These are phyloP conservation scores for Chlorella sp. DNA, from an alignment of 139 green algal species.

Conservation along the genomic window DNA sequence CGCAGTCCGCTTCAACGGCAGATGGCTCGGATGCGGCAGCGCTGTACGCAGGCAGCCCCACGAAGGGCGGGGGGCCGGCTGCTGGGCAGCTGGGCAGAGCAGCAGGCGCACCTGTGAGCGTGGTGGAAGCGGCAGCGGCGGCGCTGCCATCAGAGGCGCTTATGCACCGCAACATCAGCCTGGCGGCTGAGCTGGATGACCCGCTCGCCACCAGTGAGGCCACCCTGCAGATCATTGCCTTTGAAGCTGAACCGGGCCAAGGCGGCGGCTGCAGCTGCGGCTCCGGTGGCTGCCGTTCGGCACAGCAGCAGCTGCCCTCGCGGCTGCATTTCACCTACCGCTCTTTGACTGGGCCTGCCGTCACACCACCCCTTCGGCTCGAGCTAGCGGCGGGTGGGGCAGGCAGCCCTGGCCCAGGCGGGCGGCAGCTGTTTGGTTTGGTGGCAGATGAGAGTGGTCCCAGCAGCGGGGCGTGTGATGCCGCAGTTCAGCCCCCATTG, in stretches of 20 bases:
- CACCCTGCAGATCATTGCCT: slow-evolving; percentile 23
- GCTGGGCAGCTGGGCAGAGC: neutral
- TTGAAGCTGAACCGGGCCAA: slow-evolving; percentile 9
- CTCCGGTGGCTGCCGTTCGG: neutral
- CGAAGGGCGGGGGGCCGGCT: neutral
- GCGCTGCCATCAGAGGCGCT: neutral
- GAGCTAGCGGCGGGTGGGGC: neutral
- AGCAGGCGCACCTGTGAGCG: neutral
- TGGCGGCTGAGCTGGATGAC: slow-evolving; percentile 1
- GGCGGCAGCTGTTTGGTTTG: slow-evolving; percentile 25
- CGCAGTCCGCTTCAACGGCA: neutral
- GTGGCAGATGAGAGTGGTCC: neutral
- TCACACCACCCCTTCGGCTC: slow-evolving; percentile 15
- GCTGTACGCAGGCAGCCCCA: slow-evolving; percentile 1
- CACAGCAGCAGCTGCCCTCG: neutral
- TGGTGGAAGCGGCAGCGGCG: neutral
- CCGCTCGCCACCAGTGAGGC: neutral
- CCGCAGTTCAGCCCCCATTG: neutral
- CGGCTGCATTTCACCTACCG: slow-evolving; percentile 13
- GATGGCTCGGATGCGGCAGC: neutral
- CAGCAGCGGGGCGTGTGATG: too few species aligned
- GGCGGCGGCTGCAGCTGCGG: neutral
- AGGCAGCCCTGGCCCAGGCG: neutral
- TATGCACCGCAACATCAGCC: neutral
- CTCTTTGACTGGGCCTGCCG: neutral